Evolutionary conservation across 1,284 basidiomycete species (phyloP).

Genomic region (Marasmius fiardii): DNA sequence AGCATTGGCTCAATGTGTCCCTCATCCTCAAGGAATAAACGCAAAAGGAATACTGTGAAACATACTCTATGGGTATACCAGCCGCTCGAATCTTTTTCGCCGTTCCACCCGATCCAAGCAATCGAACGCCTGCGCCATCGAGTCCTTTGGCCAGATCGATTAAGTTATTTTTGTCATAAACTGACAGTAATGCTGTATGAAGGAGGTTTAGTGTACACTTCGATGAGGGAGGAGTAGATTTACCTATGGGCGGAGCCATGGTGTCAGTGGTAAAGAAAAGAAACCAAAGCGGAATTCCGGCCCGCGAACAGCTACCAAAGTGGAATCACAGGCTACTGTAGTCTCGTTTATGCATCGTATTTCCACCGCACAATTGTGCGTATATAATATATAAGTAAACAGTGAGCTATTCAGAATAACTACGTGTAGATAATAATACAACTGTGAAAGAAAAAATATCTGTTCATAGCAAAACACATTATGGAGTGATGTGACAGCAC

Average conservation of each 20-base stretch:
- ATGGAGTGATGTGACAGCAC: background rate
- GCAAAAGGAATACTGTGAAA: conserved; percentile 20
- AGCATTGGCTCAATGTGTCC: background rate
- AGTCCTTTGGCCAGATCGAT: conserved; percentile 88
- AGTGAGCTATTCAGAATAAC: background rate
- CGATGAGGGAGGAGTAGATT: background rate
- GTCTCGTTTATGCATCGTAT: too few species aligned
- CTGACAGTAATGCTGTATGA: conserved; percentile 80
- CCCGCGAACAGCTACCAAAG: background rate
- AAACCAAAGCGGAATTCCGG: background rate
- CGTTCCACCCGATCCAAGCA: conserved; percentile 95
- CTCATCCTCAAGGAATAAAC: background rate
- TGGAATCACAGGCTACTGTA: too few species aligned
- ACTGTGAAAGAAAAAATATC: background rate
- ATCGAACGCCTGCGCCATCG: conserved; percentile 76
- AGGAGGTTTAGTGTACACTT: background rate
- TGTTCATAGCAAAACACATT: background rate
- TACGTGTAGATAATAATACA: background rate
- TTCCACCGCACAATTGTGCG: too few species aligned
- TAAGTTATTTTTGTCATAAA: conserved; percentile 95
- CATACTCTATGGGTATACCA: conserved; percentile 87
- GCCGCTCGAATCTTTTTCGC: conserved; percentile 97
- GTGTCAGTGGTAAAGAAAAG: background rate
- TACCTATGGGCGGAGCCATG: conserved; percentile 19
- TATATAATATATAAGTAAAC: background rate